Base-by-base conservation (phyloP, 163 green algal species). In the Chlorella variabilis region DNA sequence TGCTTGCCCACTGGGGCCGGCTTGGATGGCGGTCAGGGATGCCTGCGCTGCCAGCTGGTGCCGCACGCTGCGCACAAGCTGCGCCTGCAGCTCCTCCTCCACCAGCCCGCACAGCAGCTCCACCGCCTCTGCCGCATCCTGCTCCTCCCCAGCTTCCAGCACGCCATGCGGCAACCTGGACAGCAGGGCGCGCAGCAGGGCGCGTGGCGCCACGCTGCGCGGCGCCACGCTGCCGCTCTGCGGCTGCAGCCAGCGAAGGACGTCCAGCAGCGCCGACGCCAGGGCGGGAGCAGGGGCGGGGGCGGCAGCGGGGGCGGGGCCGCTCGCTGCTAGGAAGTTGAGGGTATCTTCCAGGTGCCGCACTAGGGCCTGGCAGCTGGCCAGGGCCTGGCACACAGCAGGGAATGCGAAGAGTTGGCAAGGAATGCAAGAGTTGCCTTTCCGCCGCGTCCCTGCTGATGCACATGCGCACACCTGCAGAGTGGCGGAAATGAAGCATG, bases 71-170 rank as follows among this genome's bases (percentile, higher is more conserved):
- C 41, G 23, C 18, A 15, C 18, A n/a, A 36, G 71, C 25, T 6
- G n/a, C 0, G 71, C 33, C 4, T 65, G 65, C 41, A 85, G 58
- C 51, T 85, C 80, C 45, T 36, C 29, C 2, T n/a, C 33, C 29
- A 81, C 38, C 13, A 79, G 41, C 0, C 58, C 29, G 4, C 31
- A 21, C n/a, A 85, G 71, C 20, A 69, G 5, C 23, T 81, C 80
- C 23, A 54, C 21, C 2, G 65, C 80, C 29, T 85, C 80, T 20
- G 71, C 41, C 13, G 80, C 80, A 61, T 85, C 80, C 15, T 85
- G 80, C 61, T 85, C 80, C 54, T 75, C 36, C 3, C 80, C 80
- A 9, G 67, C 39, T 15, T 68, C 29, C 11, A 84, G 41, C 9
- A 56, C 27, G 13, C 54, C 67, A 2, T 27, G 9, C 7, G 65